Base-by-base conservation (phyloP, 2,329 filamentous ascomycete genomes). In the Cytospora piceicola region DNA sequence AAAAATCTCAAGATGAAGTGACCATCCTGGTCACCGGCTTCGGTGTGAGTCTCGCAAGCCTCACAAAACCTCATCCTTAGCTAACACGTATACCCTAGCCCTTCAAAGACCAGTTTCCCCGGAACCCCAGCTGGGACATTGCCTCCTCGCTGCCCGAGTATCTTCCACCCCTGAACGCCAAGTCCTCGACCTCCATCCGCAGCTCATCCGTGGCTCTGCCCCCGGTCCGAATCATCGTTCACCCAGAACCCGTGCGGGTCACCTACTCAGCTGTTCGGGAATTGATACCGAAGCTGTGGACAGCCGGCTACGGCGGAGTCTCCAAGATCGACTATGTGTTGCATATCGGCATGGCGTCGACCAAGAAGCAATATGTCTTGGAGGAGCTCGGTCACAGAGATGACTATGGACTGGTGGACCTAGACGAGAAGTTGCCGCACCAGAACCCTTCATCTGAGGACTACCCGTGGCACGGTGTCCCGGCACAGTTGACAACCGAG, bases 111-210 rank as follows among this genome's bases (percentile, higher is more conserved):
- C 79, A 89, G 54, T 88, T 89, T 73, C 86, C 88, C 32, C 79
- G 89, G 67, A 96, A 96, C 74, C 92, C 93, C 11, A 93, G 92
- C 3, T 94, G 87, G 84, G 85, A 94, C 73, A 94, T 96, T 73
- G 88, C 90, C 58, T 83, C 81, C 30, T 81, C 80, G 24, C 85
- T 96, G n/a, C 89, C 92, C 4, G 76, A 83, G 2, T 83, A 85
- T 70, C 83, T 94, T 6, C 85, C 87, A 2, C 78, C 82, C 0
- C 75, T 81, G 17, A 77, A 79, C 59, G 75, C 75, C 69, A 84
- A 82, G 72, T 76, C 68, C 70, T 73, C 64, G 61, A 71, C 80
- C 67, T 67, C 70, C 57, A 51, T 73, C n/a, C 63, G 66, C 36
- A 71, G 80, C 68, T 71, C 80, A 59, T 58, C 72, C 20, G 29